Evolutionary conservation across 768 basidiomycete genomes (phyloP), one percentile per base, ranked within the genome.

Genomic region (Favolaschia claudopus): DNA sequence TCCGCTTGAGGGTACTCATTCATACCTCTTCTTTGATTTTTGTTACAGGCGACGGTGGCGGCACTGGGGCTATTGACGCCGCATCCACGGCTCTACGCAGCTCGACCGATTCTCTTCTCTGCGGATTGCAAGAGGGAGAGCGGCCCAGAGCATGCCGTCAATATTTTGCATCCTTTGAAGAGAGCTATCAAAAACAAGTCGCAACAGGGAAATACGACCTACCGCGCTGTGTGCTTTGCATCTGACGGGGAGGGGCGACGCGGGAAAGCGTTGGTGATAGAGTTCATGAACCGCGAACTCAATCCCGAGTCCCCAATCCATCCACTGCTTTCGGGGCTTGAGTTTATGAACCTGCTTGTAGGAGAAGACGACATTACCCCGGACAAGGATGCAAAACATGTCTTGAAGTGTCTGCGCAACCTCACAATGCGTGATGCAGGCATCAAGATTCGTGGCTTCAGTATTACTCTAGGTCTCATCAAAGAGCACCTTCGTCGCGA

Each of bases 241-340:
- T 57, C 55, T 0, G 55, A 57, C 39, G 39, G 47, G 20, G 55
- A 52, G 29, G n/a, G 28, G 5, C 22, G 25, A n/a, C 39, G 50
- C 9, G 38, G 50, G 4, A 39, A 52, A 19, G 49, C 49, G 14
- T 51, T 51, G 14, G 27, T 40, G 9, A 51, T 51, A 38, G 49
- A 51, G 49, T 51, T 24, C 34, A 51, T 51, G 49, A 29, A 51
- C 10, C 49, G 36, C 19, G n/a, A 36, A 8, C 36, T 51, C 8
- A 27, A 36, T 13, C 25, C 25, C n/a, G 36, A 29, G 31, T 51
- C 49, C 15, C 49, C 49, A 7, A 51, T 51, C 14, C 40, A 28
- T 19, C 37, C 49, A 7, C 38, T 29, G 8, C 50, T 52, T 22
- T 20, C 7, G 25, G 27, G n/a, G n/a, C n/a, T n/a, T n/a, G n/a